Evolutionary conservation across 1,139 yeast genomes (phyloP), one percentile per base, ranked within the genome.

Genomic region (Geotrichum aggregatum): DNA sequence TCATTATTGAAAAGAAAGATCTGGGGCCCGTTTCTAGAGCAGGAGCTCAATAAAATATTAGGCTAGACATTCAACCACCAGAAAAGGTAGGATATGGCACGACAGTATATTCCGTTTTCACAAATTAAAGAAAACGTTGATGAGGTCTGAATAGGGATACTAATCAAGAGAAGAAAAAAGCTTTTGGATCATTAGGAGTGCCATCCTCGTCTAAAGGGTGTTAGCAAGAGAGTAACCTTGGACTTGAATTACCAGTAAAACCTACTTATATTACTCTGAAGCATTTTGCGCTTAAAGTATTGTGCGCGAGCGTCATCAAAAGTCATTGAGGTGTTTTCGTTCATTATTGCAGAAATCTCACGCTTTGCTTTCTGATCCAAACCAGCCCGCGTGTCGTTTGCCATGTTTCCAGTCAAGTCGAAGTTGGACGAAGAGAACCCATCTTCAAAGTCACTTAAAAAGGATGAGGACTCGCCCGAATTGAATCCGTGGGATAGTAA

Each of bases 301-400:
- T 72, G 64, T 11, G 78, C 67, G 52, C 95, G 72, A 1, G 95
- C 95, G 45, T 81, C 80, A 63, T 87, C 95, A 66, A 87, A 87
- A 1, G 77, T 62, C 35, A 84, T 54, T 22, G 71, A 64, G 40
- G 70, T 63, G 24, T 71, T 67, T 4, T 71, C 62, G n/a, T 68
- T 61, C 94, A 86, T 86, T 18, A 85, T 71, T 34, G 66, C 60
- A 54, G 71, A 70, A 16, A 87, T 80, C 52, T 73, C 76, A 13
- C 62, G 62, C 63, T 80, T 82, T 2, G 86, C 80, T 3, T 58
- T 64, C 36, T 73, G 79, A 64, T 80, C 82, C 43, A 87, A 71
- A 0, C 95, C 95, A 14, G 69, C 63, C 52, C 95, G 75, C 0
- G 71, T 47, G 62, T 87, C 95, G 34, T 71, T 70, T 11, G 68